Percentiles rank a stretch among this genome's conserved stretches.
Conservation (phyloP, 495 filamentous ascomycete genomes). For the Tuber umbilicatum region DNA sequence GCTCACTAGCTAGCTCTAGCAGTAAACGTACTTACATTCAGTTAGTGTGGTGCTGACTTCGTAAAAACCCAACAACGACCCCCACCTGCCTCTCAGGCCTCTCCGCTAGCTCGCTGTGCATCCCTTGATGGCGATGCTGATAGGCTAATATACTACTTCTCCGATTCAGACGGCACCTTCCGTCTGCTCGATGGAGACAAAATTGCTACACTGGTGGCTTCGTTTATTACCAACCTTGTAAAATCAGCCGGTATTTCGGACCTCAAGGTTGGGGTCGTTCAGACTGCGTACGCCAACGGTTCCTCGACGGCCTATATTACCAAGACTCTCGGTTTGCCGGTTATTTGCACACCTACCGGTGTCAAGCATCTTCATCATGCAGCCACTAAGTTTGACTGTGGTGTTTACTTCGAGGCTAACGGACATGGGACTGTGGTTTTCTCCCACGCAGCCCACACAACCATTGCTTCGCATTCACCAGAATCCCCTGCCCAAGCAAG, state of each 20-base stretch:
- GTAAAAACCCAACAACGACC: conserved; percentile 95
- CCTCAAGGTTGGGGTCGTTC: conserved; percentile 84
- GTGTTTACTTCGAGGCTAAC: conserved; percentile 98
- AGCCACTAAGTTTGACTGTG: conserved; percentile 81
- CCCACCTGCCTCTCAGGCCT: conserved; percentile 72
- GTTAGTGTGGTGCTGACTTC: conserved; percentile 86
- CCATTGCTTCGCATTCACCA: conserved; percentile 68
- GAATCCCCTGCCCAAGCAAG: conserved; percentile 85
- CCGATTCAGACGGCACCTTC: conserved; percentile 72
- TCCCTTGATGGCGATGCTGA: conserved; percentile 95
- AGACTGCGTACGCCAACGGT: conserved; percentile 97
- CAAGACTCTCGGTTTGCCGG: conserved; percentile 78
- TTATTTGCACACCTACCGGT: conserved; percentile 87
- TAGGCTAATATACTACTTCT: conserved; percentile 90
- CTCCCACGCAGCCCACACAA: conserved; percentile 68
- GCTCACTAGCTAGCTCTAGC: background rate
- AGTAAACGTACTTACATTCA: conserved; percentile 20
- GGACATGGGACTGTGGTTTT: conserved; percentile 96
- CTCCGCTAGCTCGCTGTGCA: conserved; percentile 69
- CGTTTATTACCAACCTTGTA: conserved; percentile 85
- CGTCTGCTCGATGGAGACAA: conserved; percentile 91
- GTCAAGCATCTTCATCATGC: conserved; percentile 97
- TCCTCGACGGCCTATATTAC: conserved; percentile 87
- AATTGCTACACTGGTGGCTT: conserved; percentile 88
- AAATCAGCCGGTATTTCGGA: conserved; percentile 69